Evolutionary conservation across 805 yeast species (phyloP), one percentile per base, ranked within the genome.

Genomic region (Cephaloascus fragrans): DNA sequence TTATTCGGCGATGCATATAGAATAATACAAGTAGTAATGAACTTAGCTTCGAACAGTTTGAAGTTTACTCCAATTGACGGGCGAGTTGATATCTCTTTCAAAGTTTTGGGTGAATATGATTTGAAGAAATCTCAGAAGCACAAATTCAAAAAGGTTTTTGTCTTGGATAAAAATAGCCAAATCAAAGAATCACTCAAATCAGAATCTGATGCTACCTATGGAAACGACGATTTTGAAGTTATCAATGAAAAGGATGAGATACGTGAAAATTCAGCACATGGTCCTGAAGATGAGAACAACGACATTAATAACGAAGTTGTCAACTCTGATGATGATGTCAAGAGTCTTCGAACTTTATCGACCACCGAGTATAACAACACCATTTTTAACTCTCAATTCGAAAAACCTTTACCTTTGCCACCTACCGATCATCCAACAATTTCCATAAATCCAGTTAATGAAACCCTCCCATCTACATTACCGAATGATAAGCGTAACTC

Each of bases 31-130:
- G 82, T 93, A 37, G 80, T 90, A 4, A 88, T 90, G 89, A 93
- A 93, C 51, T 65, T 93, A 40, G 93, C 90, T 8, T 82, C 94
- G 15, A 90, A 93, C 59, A 80, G 95, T 0, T 65, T 93, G 49
- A 93, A 93, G 56, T 93, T 93, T 51, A 89, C 97, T 0, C 96
- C 96, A 0, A 83, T 79, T 15, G 85, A 86, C 42, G 97, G 97
- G 2, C 70, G 73, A 14, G 94, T 89, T 10, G 69, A 70, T 20
- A 85, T 86, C 6, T 55, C 67, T 1, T 73, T 83, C 45, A 72
- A 67, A 44, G 55, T 81, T n/a, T 40, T 81, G 16, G 93, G 93
- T 32, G 84, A 78, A 51, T 84, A 80, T 51, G 93, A 83, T 50
- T 40, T 46, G 6, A 55, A 46, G n/a, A 46, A 58, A 42, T 75